phyloP scores from a whole-genome alignment of 2,329 filamentous ascomycete species.

The Coniochaeta sp. region DNA sequence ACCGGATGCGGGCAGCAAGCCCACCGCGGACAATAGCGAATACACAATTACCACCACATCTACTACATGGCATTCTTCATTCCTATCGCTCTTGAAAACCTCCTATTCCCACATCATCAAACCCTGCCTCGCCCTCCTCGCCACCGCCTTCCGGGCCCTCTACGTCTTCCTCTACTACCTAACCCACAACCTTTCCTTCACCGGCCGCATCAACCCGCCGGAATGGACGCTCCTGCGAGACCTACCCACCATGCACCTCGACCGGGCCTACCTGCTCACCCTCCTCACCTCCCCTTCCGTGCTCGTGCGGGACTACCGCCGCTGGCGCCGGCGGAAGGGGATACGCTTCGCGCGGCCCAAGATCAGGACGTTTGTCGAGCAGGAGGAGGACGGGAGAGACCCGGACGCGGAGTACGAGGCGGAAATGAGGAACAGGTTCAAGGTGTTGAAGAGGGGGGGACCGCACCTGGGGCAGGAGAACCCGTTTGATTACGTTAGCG shows the following conservation, averaged over 20 bases:
- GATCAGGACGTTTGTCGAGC: neutral
- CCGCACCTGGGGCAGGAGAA: neutral
- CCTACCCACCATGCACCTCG: neutral
- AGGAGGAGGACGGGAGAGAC: neutral
- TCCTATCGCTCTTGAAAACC: too few species aligned
- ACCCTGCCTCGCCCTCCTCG: neutral
- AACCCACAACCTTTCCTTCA: neutral
- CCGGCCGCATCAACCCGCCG: neutral
- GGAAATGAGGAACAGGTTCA: neutral
- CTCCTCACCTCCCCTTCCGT: neutral
- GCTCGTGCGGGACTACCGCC: neutral
- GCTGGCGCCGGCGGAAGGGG: neutral
- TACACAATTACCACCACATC: too few species aligned
- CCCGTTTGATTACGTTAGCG: neutral
- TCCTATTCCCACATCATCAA: too few species aligned
- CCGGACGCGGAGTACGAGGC: neutral
- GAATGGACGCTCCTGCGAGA: neutral
- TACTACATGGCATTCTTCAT: too few species aligned
- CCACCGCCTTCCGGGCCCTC: neutral
- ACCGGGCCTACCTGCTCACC: neutral
- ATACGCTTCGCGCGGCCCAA: neutral
- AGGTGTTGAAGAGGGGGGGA: neutral
- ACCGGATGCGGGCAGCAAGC: too few species aligned
- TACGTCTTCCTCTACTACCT: neutral
- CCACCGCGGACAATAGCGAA: too few species aligned